Percentiles rank a stretch among this genome's conserved stretches.
Conservation (phyloP, 2,329 filamentous ascomycete genomes). For the Xylariaceae sp. region DNA sequence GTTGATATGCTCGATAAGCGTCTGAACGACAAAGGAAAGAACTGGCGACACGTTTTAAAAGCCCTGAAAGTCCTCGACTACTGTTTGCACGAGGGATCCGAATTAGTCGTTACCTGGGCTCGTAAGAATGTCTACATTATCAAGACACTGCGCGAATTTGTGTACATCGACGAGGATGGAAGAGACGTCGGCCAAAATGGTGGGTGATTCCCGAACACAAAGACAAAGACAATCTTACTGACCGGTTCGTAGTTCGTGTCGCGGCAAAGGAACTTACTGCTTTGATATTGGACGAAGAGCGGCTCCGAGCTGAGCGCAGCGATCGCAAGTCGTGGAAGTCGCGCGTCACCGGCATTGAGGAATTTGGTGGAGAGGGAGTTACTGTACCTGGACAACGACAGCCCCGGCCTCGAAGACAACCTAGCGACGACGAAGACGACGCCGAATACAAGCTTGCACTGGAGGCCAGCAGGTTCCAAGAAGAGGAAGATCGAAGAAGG, state of each 20-base stretch:
- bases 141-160: slow-evolving; percentile 95
- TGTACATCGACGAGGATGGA: slow-evolving; percentile 93
- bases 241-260: slow-evolving; percentile 69
- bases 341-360: slow-evolving; percentile 87
- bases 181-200: slow-evolving; percentile 95
- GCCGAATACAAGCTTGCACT: slow-evolving; percentile 85
- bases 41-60: slow-evolving; percentile 97
- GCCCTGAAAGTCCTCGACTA: slow-evolving; percentile 97
- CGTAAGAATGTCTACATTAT: slow-evolving; percentile 98
- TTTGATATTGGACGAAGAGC: slow-evolving; percentile 88
- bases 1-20: slow-evolving; percentile 99
- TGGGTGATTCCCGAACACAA: slow-evolving; percentile 40
- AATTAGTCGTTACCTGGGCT: slow-evolving; percentile 95
- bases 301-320: slow-evolving; percentile 81
- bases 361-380: slow-evolving; percentile 55
- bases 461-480: slow-evolving; percentile 91
- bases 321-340: slow-evolving; percentile 97
- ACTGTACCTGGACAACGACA: slow-evolving; percentile 36
- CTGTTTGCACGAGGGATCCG: slow-evolving; percentile 93
- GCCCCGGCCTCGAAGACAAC: slow-evolving; percentile 44
- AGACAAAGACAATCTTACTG: slow-evolving; percentile 22
- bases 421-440: slow-evolving; percentile 72
- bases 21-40: slow-evolving; percentile 98
- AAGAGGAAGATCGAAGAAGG: slow-evolving; percentile 80
- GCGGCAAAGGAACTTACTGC: slow-evolving; percentile 94